Evolutionary conservation across 164 flowering plant species (phyloP), one percentile per base, ranked within the genome.

Genomic region (Stephania japonica): DNA sequence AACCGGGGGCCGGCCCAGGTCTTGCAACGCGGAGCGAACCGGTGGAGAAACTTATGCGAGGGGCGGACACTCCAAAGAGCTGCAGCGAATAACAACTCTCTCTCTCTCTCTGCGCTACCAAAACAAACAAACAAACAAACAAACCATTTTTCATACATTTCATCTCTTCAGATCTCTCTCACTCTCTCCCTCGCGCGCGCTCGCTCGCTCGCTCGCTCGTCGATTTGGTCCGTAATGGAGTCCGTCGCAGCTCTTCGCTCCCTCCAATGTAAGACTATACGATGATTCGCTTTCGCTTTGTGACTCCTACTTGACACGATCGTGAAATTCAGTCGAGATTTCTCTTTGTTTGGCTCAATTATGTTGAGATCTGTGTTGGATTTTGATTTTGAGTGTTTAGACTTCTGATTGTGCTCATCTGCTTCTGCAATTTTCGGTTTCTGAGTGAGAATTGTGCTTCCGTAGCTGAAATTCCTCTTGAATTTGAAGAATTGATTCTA

Each of bases 211-310:
- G 32, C 42, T 43, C 43, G 32, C 61, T 26, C 61, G 4, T 16
- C 21, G 38, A 14, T 73, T 67, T 4, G 12, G 26, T 63, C 74
- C 56, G 41, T 75, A 65, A 86, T 89, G 90, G 92, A 85, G 80
- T 83, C 87, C 69, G 88, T 80, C 23, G 80, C 86, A 19, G 76
- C 71, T 76, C 84, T 89, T 73, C 86, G 83, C 74, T 83, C 89
- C 42, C 80, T 82, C 38, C 79, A 82, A 73, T 82, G 90, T 88
- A 77, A 77, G 71, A 77, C 14, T 23, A 14, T 0, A 12, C 56
- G 10, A 14, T 11, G 69, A 41, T 65, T 18, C 12, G 70, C 42
- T 47, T 19, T 4, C 18, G 69, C 24, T 44, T 49, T 27, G 26
- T 19, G 11, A 14, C 47, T 73, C 27, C 19, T 41, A n/a, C 62